Evolutionary conservation across 306 rosid species (phyloP).

Genomic region (Rosa lucieae): DNA sequence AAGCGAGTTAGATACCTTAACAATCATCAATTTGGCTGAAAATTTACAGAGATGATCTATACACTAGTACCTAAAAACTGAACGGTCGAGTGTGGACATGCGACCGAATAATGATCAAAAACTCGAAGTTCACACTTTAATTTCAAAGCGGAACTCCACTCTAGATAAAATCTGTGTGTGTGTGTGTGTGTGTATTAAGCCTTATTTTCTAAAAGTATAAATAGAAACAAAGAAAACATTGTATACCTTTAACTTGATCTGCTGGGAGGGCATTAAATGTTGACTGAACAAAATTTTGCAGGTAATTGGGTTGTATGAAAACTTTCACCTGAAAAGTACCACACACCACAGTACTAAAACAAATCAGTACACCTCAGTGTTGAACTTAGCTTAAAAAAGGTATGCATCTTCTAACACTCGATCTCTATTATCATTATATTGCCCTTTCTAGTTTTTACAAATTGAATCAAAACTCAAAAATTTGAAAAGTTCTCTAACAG

Average conservation of each 20-base stretch:
- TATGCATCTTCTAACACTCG: conserved; percentile 1
- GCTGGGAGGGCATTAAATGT: conserved; percentile 75
- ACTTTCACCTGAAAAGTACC: conserved; percentile 82
- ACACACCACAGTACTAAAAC: conserved; percentile 21
- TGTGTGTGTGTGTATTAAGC: too few species aligned
- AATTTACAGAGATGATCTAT: too few species aligned
- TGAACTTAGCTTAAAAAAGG: conserved; percentile 7
- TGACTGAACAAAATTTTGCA: conserved; percentile 91
- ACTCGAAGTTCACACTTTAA: too few species aligned
- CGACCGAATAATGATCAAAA: too few species aligned
- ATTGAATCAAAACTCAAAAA: not conserved
- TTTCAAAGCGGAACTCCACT: too few species aligned
- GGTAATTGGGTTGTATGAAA: conserved; percentile 79
- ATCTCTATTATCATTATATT: not conserved
- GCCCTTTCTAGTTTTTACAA: not conserved
- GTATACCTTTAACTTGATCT: conserved; percentile 77
- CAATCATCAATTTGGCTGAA: too few species aligned
- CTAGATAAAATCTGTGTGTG: too few species aligned
- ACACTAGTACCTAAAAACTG: too few species aligned
- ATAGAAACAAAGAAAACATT: not conserved
- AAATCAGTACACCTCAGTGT: conserved; percentile 7
- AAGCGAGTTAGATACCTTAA: too few species aligned
- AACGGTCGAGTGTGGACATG: too few species aligned
- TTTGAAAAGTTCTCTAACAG: not conserved
- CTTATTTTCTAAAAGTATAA: not conserved